A percentile compares a stretch with the other conserved stretches of the same genome.
These are phyloP conservation scores for Podospora comata DNA, from an alignment of 495 filamentous ascomycete species.

Conservation along the genomic window DNA sequence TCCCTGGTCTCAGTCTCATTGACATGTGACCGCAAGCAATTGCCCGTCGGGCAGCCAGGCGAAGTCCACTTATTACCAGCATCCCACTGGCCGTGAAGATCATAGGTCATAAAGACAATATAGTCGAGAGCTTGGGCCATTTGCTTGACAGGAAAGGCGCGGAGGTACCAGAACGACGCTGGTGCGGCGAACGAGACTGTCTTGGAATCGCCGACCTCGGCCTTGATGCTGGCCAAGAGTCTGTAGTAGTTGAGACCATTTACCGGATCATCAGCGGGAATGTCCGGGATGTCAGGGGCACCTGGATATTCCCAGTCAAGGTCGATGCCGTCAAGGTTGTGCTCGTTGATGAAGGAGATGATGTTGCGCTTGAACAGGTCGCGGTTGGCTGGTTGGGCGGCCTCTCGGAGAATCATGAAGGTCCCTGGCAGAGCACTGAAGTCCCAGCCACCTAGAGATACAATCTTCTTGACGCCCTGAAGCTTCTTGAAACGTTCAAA, in stretches of 20 bases:
- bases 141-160: conserved; percentile 27
- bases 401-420: conserved; percentile 29
- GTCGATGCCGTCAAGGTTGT: conserved; percentile 32
- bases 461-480: conserved; percentile 22
- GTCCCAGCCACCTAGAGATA: conserved; percentile 38
- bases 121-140: conserved; percentile 31
- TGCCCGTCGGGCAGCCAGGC: conserved; percentile 24
- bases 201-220: conserved; percentile 9
- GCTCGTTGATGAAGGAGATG: conserved; percentile 23
- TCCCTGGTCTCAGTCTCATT: too few relatives aligned
- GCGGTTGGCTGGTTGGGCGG: conserved; percentile 22
- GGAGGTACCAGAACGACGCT: conserved; percentile 35
- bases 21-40: conserved; percentile 31
- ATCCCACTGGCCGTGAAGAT: conserved; percentile 20
- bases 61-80: conserved; percentile 17
- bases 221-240: conserved; percentile 17
- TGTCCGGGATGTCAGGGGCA: conserved; percentile 2
- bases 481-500: conserved; percentile 24
- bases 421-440: conserved; percentile 24
- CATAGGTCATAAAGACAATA: conserved; percentile 41
- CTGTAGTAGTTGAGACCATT: conserved; percentile 18
- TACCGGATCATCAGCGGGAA: not conserved
- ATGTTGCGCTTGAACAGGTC: conserved; percentile 27
- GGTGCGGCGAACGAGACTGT: conserved; percentile 31
- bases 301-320: conserved; percentile 43